Evolutionary conservation across 2,329 filamentous ascomycete species (phyloP).

Genomic region (Trichoderma endophyticum): DNA sequence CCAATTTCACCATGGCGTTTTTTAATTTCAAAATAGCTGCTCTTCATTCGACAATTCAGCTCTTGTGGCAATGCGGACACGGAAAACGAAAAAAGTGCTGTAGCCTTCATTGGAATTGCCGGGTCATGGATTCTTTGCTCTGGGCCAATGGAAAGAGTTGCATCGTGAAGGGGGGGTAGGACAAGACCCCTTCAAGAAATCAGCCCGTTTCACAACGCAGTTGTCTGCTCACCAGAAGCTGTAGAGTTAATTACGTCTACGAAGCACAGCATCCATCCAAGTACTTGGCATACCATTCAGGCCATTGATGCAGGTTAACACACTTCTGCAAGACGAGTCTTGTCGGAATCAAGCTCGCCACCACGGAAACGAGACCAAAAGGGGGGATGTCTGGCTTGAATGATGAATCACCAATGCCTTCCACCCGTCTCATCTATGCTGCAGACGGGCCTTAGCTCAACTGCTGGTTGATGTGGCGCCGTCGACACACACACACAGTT

Average conservation of each 20-base stretch:
- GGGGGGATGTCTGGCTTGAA: background rate
- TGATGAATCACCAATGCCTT: background rate
- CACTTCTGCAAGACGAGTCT: background rate
- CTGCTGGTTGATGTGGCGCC: slow-evolving; percentile 7
- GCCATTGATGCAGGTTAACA: background rate
- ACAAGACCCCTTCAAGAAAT: slow-evolving; percentile 11
- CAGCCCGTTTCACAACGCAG: background rate
- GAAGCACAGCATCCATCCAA: background rate
- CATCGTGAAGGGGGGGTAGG: background rate
- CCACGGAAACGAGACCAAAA: background rate
- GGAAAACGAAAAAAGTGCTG: background rate
- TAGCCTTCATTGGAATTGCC: background rate
- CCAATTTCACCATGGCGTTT: background rate
- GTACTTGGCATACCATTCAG: background rate
- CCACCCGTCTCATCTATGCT: background rate
- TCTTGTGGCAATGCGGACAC: background rate
- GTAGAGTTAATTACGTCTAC: background rate
- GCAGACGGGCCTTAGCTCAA: background rate
- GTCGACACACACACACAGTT: background rate
- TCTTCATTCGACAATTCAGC: background rate
- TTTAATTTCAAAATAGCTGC: background rate
- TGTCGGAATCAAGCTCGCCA: background rate
- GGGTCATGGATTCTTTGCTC: background rate
- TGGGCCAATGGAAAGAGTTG: background rate
- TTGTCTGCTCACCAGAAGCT: background rate